Conservation (phyloP, 257 asterid genomes). For the Nyctanthes arbortristis region DNA sequence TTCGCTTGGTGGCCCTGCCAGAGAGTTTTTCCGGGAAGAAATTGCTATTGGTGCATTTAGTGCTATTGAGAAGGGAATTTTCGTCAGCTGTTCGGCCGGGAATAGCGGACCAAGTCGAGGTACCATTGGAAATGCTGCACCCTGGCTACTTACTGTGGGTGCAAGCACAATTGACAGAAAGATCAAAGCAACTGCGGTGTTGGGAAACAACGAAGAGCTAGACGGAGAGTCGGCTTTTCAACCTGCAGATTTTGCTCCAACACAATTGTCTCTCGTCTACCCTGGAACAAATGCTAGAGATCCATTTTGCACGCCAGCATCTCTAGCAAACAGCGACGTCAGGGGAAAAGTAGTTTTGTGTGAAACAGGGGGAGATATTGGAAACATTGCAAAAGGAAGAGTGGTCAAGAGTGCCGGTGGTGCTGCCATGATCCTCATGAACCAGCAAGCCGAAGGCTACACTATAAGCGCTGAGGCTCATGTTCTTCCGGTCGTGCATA, state of each 20-base stretch:
- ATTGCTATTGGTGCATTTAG: slow-evolving; percentile 31
- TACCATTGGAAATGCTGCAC: slow-evolving; percentile 28
- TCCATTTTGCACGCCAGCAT: slow-evolving; percentile 1
- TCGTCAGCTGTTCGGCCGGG: slow-evolving; percentile 37
- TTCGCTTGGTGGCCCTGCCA: slow-evolving; percentile 26
- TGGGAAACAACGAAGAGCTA: slow-evolving; percentile 25
- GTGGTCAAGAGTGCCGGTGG: slow-evolving; percentile 33
- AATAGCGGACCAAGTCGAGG: slow-evolving; percentile 20
- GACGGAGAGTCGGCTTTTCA: slow-evolving; percentile 36
- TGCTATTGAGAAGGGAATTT: slow-evolving; percentile 32
- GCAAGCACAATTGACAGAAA: slow-evolving; percentile 35
- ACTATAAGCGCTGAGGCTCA: slow-evolving; percentile 10
- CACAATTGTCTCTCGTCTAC: slow-evolving; percentile 18
- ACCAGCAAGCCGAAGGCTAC: slow-evolving; percentile 20
- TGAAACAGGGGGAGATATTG: neutral
- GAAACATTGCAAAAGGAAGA: slow-evolving; percentile 25
- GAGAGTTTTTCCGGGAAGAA: neutral
- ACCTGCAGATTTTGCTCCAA: slow-evolving; percentile 23
- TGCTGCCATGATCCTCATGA: slow-evolving; percentile 40
- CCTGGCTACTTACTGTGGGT: slow-evolving; percentile 44
- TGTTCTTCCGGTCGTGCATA: slow-evolving; percentile 31
- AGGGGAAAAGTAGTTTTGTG: slow-evolving; percentile 54
- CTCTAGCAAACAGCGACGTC: slow-evolving; percentile 21
- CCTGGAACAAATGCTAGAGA: slow-evolving; percentile 1
- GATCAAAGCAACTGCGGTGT: slow-evolving; percentile 24